Evolutionary conservation across 495 filamentous ascomycete species (phyloP), one percentile per base, ranked within the genome.

Genomic region (Lindgomyces ingoldianus): DNA sequence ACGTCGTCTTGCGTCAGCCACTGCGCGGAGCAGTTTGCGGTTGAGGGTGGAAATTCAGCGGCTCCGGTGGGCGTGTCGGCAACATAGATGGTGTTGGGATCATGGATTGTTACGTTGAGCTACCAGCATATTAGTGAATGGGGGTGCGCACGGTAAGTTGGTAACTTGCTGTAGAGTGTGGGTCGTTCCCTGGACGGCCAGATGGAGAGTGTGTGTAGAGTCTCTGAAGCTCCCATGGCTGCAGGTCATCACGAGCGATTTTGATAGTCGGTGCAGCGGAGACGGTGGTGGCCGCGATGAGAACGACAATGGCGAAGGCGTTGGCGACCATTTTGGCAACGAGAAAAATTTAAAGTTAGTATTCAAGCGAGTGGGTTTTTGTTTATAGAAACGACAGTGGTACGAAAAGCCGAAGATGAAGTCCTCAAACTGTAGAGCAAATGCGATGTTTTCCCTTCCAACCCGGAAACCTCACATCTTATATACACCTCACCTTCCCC

Each of bases 131-230:
- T 39, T 39, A 39, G 33, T 39, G 33, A 6, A 39, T 39, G 33
- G 33, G 33, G 33, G 33, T 14, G 33, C 6, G 33, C 14, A 14
- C 14, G 33, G 33, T 6, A 6, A 39, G 6, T 6, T 6, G 14
- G 33, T 6, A 14, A 39, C 33, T 39, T 6, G 14, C 33, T 11
- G 39, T 44, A 4, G 10, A 14, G 53, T 57, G 41, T 2, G 53
- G 53, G 18, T 42, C 33, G 33, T 57, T 57, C 2, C 53, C 53
- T 16, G 53, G 53, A 26, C 53, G 53, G 29, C 53, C 53, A 18
- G 53, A 57, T 12, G 53, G 53, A n/a, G 53, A 57, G 39, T 57
- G 53, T 4, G 53, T 57, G n/a, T 54, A 54, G 3, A 54, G 50
- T 1, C 30, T 14, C 3, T 4, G 18, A 26, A 54, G 21, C 21